These are phyloP conservation scores for Lachnellula willkommii DNA, from an alignment of 2,329 filamentous ascomycete genomes.

Conservation along the genomic window DNA sequence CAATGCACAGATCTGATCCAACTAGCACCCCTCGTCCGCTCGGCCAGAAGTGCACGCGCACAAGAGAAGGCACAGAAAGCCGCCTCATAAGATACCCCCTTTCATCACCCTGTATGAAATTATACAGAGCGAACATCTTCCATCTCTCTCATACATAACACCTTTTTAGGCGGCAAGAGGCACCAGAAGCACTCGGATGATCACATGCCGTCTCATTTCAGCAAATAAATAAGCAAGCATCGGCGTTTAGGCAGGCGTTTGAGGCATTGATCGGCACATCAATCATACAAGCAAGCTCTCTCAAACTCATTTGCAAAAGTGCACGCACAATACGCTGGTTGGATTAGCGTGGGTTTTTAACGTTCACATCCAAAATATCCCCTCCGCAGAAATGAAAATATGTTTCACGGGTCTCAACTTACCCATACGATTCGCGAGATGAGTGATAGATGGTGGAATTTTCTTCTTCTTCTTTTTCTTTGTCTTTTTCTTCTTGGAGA, in stretches of 20 bases:
- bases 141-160: slow-evolving; percentile 6
- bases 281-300: background rate
- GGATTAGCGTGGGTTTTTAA: too few species aligned
- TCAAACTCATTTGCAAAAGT: background rate
- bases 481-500: background rate
- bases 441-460: background rate
- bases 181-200: slow-evolving; percentile 3
- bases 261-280: background rate
- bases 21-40: slow-evolving; percentile 79
- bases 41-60: slow-evolving; percentile 76
- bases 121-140: background rate
- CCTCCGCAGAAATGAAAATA: background rate
- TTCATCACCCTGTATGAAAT: background rate
- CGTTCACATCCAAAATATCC: slow-evolving; percentile 4
- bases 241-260: slow-evolving; percentile 9
- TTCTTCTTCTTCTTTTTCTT: background rate
- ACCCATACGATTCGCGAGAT: background rate
- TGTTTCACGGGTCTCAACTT: background rate
- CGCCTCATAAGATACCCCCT: slow-evolving; percentile 13
- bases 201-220: slow-evolving; percentile 2
- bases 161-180: slow-evolving; percentile 9
- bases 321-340: background rate
- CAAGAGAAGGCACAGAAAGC: slow-evolving; percentile 75
- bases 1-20: slow-evolving; percentile 68
- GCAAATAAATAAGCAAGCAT: slow-evolving; percentile 4